Evolutionary conservation across 352 stramenopile species (phyloP), one percentile per base, ranked within the genome.

Genomic region (Blastocystis sp.): DNA sequence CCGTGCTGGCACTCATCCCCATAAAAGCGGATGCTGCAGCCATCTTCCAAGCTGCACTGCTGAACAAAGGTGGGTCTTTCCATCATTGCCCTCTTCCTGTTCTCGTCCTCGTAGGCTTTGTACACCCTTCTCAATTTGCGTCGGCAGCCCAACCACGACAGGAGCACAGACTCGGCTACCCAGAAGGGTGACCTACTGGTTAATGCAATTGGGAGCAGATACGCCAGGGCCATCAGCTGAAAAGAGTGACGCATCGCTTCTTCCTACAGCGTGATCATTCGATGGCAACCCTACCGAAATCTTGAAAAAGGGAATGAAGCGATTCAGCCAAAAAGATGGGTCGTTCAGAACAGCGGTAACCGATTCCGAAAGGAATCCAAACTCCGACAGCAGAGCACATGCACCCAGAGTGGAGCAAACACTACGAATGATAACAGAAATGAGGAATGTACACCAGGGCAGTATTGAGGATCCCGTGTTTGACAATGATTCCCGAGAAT

Each of bases 171-270:
- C 3, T 38, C 4, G 40, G 41, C 28, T 11, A 65, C 21, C 71
- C 71, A 81, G 43, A 64, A 11, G 28, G 71, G 71, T 45, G 71
- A 65, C n/a, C 71, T 81, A 81, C 14, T 38, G 43, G 14, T 64
- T 7, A 65, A 40, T 19, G n/a, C 9, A 40, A 21, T 43, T 11
- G 14, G 3, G 66, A 45, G 4, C 5, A 79, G 43, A 1, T 45
- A 81, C 71, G 66, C 21, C 23, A 81, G 17, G 17, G 52, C 28
- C 71, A 81, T 81, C 17, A 81, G 40, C 45, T 81, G 40, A 81
- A 67, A 81, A 14, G 71, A 66, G 56, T 81, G 53, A 34, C 71
- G 71, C 71, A 81, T 81, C 2, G 71, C 64, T n/a, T 81, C 71
- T 40, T 53, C 71, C 71, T 81, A 81, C 7, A 41, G 28, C 56